Percentiles rank a stretch among this genome's conserved stretches.
These are phyloP conservation scores for Truncatella angustata DNA, from an alignment of 2,329 filamentous ascomycete species.

Conservation along the genomic window DNA sequence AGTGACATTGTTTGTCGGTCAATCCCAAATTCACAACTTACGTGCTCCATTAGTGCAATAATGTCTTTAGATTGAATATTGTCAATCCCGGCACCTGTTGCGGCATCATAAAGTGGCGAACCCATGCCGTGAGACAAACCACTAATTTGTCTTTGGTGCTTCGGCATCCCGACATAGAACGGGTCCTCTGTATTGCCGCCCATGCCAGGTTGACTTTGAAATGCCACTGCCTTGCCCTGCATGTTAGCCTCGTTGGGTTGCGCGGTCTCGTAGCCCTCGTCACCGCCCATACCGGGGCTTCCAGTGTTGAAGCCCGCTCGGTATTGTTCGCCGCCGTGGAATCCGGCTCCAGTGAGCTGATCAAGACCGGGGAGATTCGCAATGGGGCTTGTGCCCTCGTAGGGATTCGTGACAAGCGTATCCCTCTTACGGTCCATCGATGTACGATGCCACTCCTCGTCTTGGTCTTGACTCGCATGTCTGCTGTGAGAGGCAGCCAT, in stretches of 20 bases:
- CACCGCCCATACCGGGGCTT: slow-evolving; percentile 63
- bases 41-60: slow-evolving; percentile 94
- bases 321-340: slow-evolving; percentile 36
- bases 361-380: slow-evolving; percentile 51
- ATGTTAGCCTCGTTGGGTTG: slow-evolving; percentile 52
- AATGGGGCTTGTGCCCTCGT: slow-evolving; percentile 63
- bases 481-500: slow-evolving; percentile 48
- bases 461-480: slow-evolving; percentile 55
- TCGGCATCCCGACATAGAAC: slow-evolving; percentile 53
- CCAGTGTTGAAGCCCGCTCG: slow-evolving; percentile 48
- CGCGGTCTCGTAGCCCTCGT: slow-evolving; percentile 91
- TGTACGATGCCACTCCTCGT: slow-evolving; percentile 63
- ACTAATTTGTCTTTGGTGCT: slow-evolving; percentile 69
- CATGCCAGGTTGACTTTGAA: slow-evolving; percentile 50
- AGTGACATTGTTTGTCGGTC: slow-evolving; percentile 15
- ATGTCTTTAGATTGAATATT: slow-evolving; percentile 95
- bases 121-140: slow-evolving; percentile 90
- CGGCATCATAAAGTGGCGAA: slow-evolving; percentile 85
- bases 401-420: slow-evolving; percentile 65
- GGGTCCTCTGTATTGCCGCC: slow-evolving; percentile 61
- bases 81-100: slow-evolving; percentile 84
- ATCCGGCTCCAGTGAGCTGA: slow-evolving; percentile 40
- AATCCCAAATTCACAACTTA: slow-evolving; percentile 44
- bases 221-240: slow-evolving; percentile 57
- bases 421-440: slow-evolving; percentile 64